Evolutionary conservation across 805 yeast species (phyloP).

Genomic region (Candida gorgasii): DNA sequence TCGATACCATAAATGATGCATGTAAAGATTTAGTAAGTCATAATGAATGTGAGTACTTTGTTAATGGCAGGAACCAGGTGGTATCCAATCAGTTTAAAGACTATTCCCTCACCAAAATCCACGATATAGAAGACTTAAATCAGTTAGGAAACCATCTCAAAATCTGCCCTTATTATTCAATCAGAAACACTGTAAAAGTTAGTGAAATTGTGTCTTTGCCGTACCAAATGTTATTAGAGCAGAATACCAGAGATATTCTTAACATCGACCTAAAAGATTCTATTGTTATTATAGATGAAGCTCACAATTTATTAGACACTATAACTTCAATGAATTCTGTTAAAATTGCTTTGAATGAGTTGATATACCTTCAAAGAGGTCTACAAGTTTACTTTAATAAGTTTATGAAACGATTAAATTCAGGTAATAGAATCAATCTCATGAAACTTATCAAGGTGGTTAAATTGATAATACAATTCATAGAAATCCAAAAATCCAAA

Average conservation of each 20-base stretch:
- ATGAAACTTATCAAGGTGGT: conserved; percentile 62
- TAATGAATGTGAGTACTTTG: conserved; percentile 27
- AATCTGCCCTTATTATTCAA: conserved; percentile 82
- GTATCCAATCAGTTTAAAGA: conserved; percentile 49
- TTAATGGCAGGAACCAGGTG: conserved; percentile 20
- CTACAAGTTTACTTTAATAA: conserved; percentile 56
- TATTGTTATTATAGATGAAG: conserved; percentile 85
- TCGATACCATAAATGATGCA: conserved; percentile 70
- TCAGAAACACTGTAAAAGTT: conserved; percentile 52
- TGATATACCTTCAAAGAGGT: conserved; percentile 46
- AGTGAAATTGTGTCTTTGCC: conserved; percentile 85
- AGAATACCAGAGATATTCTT: conserved; percentile 57
- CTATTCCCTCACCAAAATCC: conserved; percentile 52
- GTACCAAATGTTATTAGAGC: conserved; percentile 72
- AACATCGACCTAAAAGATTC: conserved; percentile 61
- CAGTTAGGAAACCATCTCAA: conserved; percentile 54
- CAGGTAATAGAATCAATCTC: conserved; percentile 70
- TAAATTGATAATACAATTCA: conserved; percentile 50
- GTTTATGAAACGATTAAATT: conserved; percentile 64
- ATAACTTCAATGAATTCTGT: conserved; percentile 70
- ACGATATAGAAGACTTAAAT: conserved; percentile 80
- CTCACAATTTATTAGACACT: conserved; percentile 83
- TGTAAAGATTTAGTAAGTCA: conserved; percentile 58
- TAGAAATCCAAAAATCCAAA: conserved; percentile 28
- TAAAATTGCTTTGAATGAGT: conserved; percentile 50